Conservation (phyloP, 2,329 filamentous ascomycete species). For the Neonectria hederae region DNA sequence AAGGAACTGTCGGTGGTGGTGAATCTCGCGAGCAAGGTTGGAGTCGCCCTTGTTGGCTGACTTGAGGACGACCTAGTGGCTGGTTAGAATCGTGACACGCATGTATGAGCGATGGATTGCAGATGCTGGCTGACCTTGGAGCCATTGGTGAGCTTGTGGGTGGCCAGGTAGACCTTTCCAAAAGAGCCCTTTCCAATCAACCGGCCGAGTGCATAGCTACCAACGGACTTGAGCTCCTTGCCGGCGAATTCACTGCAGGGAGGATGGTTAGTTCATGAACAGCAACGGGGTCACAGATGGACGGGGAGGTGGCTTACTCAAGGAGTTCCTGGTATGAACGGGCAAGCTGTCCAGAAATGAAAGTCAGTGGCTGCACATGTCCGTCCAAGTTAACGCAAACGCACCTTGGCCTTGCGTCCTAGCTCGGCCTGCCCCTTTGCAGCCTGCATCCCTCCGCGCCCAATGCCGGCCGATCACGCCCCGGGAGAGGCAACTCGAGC, state of each 20-base stretch:
- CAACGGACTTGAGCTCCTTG: constrained; percentile 88
- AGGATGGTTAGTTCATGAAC: constrained; percentile 19
- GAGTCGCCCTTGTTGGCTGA: constrained; percentile 95
- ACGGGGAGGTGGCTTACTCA: constrained; percentile 70
- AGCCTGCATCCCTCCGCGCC: constrained; percentile 59
- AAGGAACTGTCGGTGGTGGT: constrained; percentile 97
- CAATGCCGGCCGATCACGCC: constrained; percentile 37
- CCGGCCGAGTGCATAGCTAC: constrained; percentile 91
- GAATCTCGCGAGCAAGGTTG: constrained; percentile 96
- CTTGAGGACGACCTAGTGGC: constrained; percentile 88
- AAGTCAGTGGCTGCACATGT: constrained; percentile 7
- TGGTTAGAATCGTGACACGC: constrained; percentile 14
- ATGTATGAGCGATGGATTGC: not conserved
- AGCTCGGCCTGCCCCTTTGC: constrained; percentile 67
- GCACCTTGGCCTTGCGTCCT: constrained; percentile 70
- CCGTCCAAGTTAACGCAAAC: constrained; percentile 23
- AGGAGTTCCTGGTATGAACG: constrained; percentile 96
- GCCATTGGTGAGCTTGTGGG: constrained; percentile 97
- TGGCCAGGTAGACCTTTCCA: constrained; percentile 95
- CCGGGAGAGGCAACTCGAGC: constrained; percentile 31
- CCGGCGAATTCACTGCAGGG: constrained; percentile 89
- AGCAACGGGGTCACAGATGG: not conserved
- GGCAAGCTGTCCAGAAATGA: constrained; percentile 72
- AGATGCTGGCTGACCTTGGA: constrained; percentile 75
- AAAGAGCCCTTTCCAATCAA: constrained; percentile 98